phyloP scores from a whole-genome alignment of 768 basidiomycete species.

The Pisolithus albus region DNA sequence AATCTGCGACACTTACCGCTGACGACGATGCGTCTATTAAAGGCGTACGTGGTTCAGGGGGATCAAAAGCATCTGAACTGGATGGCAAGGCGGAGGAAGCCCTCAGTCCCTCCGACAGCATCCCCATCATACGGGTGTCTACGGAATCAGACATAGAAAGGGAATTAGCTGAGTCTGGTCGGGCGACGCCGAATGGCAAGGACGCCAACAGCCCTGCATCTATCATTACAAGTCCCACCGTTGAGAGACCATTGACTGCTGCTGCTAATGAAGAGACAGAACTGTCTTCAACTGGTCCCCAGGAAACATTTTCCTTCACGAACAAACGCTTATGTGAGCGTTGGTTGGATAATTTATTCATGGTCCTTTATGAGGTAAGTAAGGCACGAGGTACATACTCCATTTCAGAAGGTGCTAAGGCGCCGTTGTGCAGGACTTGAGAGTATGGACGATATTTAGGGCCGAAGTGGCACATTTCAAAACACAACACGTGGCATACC shows the following conservation, averaged over 20 bases:
- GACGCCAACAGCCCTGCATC: conserved; percentile 33
- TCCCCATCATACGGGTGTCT: conserved; percentile 77
- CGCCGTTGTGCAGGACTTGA: conserved; percentile 60
- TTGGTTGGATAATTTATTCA: conserved; percentile 97
- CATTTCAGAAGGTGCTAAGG: background rate
- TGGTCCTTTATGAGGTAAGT: conserved; percentile 92
- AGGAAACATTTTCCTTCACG: conserved; percentile 82
- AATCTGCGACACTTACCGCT: conserved; percentile 23
- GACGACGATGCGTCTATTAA: conserved; percentile 71
- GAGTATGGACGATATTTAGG: conserved; percentile 98
- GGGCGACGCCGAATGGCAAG: conserved; percentile 22
- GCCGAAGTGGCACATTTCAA: conserved; percentile 99
- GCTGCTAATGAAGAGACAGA: conserved; percentile 29
- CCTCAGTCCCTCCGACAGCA: conserved; percentile 15
- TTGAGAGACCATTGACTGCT: conserved; percentile 41
- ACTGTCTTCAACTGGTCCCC: conserved; percentile 21
- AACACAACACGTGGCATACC: conserved; percentile 95
- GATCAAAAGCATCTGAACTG: conserved; percentile 27
- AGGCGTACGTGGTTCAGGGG: conserved; percentile 39
- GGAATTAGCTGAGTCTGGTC: conserved; percentile 22
- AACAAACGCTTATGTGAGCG: conserved; percentile 96
- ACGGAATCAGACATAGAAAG: conserved; percentile 57
- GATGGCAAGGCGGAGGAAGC: conserved; percentile 7
- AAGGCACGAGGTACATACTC: background rate
- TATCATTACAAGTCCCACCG: conserved; percentile 20